Evolutionary conservation across 192 early-diverging fungal species (phyloP).

Genomic region (Entophlyctis helioformis): DNA sequence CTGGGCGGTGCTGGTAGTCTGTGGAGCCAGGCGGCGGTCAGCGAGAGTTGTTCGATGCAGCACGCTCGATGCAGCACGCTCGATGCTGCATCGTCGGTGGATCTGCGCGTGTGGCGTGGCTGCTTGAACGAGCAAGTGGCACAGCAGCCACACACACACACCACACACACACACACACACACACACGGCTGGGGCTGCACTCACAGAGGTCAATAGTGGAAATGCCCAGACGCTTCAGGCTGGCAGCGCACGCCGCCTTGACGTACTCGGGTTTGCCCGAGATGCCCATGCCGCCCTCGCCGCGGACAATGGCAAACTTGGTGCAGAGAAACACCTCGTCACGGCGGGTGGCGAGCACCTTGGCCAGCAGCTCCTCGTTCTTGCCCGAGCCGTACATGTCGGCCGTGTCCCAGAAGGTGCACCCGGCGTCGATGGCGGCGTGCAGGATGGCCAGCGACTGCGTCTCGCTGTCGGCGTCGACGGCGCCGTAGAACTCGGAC

Average conservation of each 20-base stretch:
- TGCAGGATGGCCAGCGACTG: slow-evolving; percentile 20
- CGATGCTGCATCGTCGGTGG: too few relatives aligned
- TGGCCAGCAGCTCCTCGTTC: slow-evolving; percentile 43
- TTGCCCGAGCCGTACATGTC: slow-evolving; percentile 39
- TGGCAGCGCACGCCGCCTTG: slow-evolving; percentile 22
- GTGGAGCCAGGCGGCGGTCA: not conserved
- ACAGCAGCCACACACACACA: slow-evolving; percentile 20
- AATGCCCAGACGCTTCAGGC: slow-evolving; percentile 34
- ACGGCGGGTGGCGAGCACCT: slow-evolving; percentile 32
- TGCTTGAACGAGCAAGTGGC: slow-evolving; percentile 30
- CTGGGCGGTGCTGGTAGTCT: too few relatives aligned
- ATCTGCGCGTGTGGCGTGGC: too few relatives aligned
- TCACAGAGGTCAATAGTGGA: slow-evolving; percentile 47
- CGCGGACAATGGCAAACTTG: slow-evolving; percentile 38
- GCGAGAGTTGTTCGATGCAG: not conserved
- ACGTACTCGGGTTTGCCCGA: slow-evolving; percentile 35
- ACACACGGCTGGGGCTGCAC: slow-evolving; percentile 24
- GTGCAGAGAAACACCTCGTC: slow-evolving; percentile 43
- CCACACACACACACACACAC: too few relatives aligned
- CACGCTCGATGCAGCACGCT: too few relatives aligned
- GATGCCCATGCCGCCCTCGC: slow-evolving; percentile 16
- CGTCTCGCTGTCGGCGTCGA: slow-evolving; percentile 25
- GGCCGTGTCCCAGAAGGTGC: slow-evolving; percentile 45
- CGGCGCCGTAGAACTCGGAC: slow-evolving; percentile 19
- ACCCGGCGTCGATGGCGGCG: slow-evolving; percentile 38